Evolutionary conservation across 257 asterid genomes (phyloP).

Genomic region (Ehretia macrophylla): DNA sequence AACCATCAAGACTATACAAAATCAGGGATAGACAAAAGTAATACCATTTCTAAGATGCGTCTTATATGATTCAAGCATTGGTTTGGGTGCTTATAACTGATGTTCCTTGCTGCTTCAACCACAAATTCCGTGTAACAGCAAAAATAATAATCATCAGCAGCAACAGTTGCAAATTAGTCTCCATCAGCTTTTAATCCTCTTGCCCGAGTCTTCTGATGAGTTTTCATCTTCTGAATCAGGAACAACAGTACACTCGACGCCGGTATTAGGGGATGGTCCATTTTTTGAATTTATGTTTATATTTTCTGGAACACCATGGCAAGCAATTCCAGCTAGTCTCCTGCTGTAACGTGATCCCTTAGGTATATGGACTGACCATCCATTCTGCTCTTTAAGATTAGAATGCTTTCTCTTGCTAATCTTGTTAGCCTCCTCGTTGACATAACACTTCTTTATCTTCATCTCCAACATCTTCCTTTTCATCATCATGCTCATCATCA

Average conservation of each 20-base stretch:
- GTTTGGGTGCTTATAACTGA: too few species aligned
- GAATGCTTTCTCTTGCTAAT: conserved; percentile 4
- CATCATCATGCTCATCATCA: conserved; percentile 38
- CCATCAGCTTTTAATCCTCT: conserved; percentile 1
- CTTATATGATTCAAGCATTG: too few species aligned
- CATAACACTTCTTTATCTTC: conserved; percentile 19
- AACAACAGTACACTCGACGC: conserved; percentile 34
- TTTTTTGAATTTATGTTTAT: conserved; percentile 41
- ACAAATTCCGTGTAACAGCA: too few species aligned
- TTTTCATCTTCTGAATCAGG: conserved; percentile 67
- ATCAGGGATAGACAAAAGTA: too few species aligned
- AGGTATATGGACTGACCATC: conserved; percentile 20
- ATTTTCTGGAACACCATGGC: conserved; percentile 37
- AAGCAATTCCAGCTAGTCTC: conserved; percentile 46
- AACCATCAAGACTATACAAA: too few species aligned
- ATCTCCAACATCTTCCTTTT: conserved; percentile 18
- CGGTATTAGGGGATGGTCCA: conserved; percentile 51
- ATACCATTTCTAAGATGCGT: too few species aligned
- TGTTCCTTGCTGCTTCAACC: too few species aligned
- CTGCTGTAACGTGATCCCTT: conserved; percentile 35
- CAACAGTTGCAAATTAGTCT: neutral
- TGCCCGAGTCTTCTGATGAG: neutral
- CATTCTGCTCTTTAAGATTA: conserved; percentile 16
- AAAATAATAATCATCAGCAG: too few species aligned
- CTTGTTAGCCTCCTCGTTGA: conserved; percentile 9